Evolutionary conservation across 495 filamentous ascomycete species (phyloP).

Genomic region (Recurvomyces mirabilis): DNA sequence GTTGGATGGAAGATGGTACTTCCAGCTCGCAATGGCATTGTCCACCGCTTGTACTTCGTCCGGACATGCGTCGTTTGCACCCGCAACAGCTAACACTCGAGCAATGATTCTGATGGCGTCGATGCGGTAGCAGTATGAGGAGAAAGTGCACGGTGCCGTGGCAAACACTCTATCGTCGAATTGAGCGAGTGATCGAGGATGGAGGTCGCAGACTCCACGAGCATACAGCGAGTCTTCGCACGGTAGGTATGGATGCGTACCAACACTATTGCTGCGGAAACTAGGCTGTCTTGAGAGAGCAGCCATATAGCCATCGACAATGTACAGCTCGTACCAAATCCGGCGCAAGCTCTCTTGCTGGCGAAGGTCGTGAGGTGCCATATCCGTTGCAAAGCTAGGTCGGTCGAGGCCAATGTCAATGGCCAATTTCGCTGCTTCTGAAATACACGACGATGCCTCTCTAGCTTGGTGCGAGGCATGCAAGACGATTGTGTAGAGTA

Average conservation of each 20-base stretch:
- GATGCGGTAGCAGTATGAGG: slow-evolving; percentile 67
- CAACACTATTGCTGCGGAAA: slow-evolving; percentile 30
- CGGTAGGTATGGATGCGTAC: slow-evolving; percentile 42
- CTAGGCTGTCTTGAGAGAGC: slow-evolving; percentile 26
- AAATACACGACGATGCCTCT: slow-evolving; percentile 54
- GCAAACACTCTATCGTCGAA: slow-evolving; percentile 61
- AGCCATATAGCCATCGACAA: slow-evolving; percentile 54
- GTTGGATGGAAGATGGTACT: slow-evolving; percentile 62
- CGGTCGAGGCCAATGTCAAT: slow-evolving; percentile 67
- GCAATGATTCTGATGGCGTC: slow-evolving; percentile 52
- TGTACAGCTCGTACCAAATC: slow-evolving; percentile 87
- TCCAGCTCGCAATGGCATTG: slow-evolving; percentile 69
- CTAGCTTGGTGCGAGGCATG: slow-evolving; percentile 54
- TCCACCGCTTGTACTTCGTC: slow-evolving; percentile 46
- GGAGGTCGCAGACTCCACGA: slow-evolving; percentile 39
- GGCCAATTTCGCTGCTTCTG: slow-evolving; percentile 54
- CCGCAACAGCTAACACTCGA: slow-evolving; percentile 49
- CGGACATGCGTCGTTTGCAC: slow-evolving; percentile 4
- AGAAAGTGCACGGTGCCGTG: slow-evolving; percentile 42
- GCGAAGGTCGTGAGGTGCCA: slow-evolving; percentile 41
- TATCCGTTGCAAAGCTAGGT: slow-evolving; percentile 35
- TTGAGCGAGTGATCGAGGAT: slow-evolving; percentile 50
- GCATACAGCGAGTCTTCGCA: slow-evolving; percentile 64
- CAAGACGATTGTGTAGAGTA: slow-evolving; percentile 65
- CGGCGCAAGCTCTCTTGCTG: slow-evolving; percentile 68